Evolutionary conservation across 2,329 filamentous ascomycete species (phyloP), one percentile per base, ranked within the genome.

Genomic region (Ceratocystiopsis sp.): DNA sequence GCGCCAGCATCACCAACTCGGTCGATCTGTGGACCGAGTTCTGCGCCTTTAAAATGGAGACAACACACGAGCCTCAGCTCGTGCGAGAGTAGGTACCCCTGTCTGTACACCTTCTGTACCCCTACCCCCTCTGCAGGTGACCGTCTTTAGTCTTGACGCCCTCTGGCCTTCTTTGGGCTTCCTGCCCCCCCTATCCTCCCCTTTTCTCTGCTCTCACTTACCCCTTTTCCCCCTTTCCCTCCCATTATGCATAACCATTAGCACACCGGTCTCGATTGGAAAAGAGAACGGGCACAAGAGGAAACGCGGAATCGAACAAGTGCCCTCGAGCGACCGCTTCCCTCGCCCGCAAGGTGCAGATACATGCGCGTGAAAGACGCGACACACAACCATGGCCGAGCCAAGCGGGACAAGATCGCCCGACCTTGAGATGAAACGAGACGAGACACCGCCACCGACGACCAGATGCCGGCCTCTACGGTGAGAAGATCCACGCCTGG

Each of bases 1-100:
- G 94, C 55, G 85, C 87, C 37, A 91, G 85, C 63, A 86, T 96
- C 56, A 80, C 82, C 44, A 85, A 84, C 57, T 96, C 89, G 34
- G 87, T 95, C 55, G 91, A 98, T 59, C 70, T 98, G 47, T 98
- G 91, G 91, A 83, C 85, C 42, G 87, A 93, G 56, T 98, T 95
- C 67, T 96, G 89, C 67, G 75, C 79, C 55, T 96, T 96, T 75
- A 96, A 96, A 63, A 86, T 91, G 66, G 86, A 96, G 60, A 96
- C 91, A 45, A 91, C 84, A 53, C 91, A 98, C 65, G 86, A 93
- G 59, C 75, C 84, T 55, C 84, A 93, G 59, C 73, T 93, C 63
- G 93, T 95, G 67, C 80, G 91, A 93, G 91, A 96, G 91, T 98
- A 94, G 96, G 91, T 96, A 67, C 25, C 25, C 7, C 25, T 29